Conservation (phyloP, 345 rosid species). For the Cochlearia excelsa region DNA sequence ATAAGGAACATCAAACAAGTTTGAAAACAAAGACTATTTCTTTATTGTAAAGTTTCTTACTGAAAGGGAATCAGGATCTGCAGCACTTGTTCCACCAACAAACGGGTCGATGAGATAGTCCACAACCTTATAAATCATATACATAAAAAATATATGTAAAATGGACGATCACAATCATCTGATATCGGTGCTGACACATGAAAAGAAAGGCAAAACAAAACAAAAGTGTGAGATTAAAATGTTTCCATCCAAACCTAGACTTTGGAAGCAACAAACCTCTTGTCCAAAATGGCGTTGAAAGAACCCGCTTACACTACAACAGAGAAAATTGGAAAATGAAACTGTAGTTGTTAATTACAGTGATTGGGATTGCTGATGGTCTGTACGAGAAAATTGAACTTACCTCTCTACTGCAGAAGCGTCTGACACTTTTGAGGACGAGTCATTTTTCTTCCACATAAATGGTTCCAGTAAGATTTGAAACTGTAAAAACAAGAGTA, state of each 20-base stretch:
- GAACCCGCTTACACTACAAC: conserved; percentile 68
- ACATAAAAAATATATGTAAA: conserved; percentile 20
- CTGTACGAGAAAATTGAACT: neutral
- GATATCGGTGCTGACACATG: conserved; percentile 7
- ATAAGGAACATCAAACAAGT: neutral
- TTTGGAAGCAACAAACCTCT: conserved; percentile 53
- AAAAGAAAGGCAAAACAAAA: conserved; percentile 11
- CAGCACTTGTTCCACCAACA: conserved; percentile 91
- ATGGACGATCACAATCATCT: conserved; percentile 19
- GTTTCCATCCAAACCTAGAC: conserved; percentile 14
- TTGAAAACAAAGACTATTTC: neutral
- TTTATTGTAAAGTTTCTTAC: conserved; percentile 50
- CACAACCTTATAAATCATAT: conserved; percentile 60
- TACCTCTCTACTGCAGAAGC: conserved; percentile 52
- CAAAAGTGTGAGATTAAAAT: conserved; percentile 9
- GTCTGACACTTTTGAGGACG: conserved; percentile 38
- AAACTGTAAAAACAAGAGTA: conserved; percentile 41
- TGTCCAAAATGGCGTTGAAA: conserved; percentile 80
- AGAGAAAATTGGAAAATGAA: conserved; percentile 20
- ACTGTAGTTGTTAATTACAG: neutral
- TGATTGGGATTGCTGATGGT: neutral
- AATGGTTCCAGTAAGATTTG: conserved; percentile 69
- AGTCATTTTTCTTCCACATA: conserved; percentile 62
- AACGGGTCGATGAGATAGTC: conserved; percentile 93
- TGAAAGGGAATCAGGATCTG: conserved; percentile 84